Conservation (phyloP, 2,329 filamentous ascomycete species). For the Nigrograna mackinnonii region DNA sequence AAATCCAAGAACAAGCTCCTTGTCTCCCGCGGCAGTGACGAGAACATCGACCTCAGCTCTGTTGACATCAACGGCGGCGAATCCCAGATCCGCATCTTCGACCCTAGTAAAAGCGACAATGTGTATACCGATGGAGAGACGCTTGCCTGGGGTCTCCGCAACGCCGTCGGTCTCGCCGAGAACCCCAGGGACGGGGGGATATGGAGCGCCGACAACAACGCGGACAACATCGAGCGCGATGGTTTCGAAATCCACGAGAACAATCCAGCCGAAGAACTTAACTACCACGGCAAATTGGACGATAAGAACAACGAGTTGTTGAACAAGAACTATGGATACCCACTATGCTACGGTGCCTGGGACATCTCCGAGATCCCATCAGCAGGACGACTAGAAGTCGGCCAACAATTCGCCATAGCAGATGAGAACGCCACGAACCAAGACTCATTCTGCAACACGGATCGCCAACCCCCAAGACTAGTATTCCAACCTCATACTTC, state of each 20-base stretch:
- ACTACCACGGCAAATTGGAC: conserved; percentile 65
- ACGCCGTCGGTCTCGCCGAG: conserved; percentile 69
- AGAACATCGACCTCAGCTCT: conserved; percentile 62
- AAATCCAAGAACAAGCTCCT: conserved; percentile 59
- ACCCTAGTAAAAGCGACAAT: conserved; percentile 37
- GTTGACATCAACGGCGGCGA: conserved; percentile 56
- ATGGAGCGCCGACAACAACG: conserved; percentile 67
- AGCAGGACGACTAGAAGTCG: conserved; percentile 43
- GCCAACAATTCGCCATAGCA: conserved; percentile 51
- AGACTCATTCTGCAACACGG: conserved; percentile 44
- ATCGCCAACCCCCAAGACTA: conserved; percentile 48
- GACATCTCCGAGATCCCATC: conserved; percentile 52
- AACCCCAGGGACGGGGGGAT: conserved; percentile 53
- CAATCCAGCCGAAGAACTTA: conserved; percentile 73
- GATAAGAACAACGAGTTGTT: conserved; percentile 42
- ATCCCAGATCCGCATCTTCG: conserved; percentile 65
- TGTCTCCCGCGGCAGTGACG: conserved; percentile 64
- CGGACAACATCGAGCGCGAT: conserved; percentile 61
- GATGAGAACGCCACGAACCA: conserved; percentile 40
- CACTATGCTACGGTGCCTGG: conserved; percentile 68
- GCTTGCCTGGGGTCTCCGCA: conserved; percentile 68
- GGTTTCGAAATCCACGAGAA: conserved; percentile 63
- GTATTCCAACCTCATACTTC: conserved; percentile 66
- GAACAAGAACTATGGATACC: conserved; percentile 67
- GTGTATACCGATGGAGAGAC: conserved; percentile 41